Evolutionary conservation across 768 basidiomycete species (phyloP).

Genomic region (Leucocoprinus leucothites): DNA sequence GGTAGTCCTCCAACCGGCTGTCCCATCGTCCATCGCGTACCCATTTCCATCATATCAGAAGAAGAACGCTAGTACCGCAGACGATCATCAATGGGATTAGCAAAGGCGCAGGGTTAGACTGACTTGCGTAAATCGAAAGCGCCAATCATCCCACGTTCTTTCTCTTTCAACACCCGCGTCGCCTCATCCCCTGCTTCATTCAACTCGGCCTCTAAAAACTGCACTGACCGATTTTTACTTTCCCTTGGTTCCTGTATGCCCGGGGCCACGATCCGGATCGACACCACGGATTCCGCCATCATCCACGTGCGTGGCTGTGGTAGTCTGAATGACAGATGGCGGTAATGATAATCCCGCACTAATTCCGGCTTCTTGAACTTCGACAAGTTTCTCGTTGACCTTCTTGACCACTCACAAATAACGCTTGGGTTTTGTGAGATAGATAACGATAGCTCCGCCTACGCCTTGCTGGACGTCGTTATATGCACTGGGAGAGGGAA

Average conservation of each 20-base stretch:
- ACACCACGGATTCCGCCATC: background rate
- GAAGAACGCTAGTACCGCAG: background rate
- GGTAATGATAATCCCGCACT: slow-evolving; percentile 59
- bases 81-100: background rate
- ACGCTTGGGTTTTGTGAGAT: slow-evolving; percentile 84
- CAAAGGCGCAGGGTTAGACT: slow-evolving; percentile 28
- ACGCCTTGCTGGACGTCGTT: background rate
- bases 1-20: slow-evolving; percentile 72
- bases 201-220: slow-evolving; percentile 63
- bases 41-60: slow-evolving; percentile 31
- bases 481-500: background rate
- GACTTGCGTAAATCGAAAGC: slow-evolving; percentile 86
- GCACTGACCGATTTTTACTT: slow-evolving; percentile 43
- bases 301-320: slow-evolving; percentile 1
- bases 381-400: slow-evolving; percentile 69
- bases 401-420: slow-evolving; percentile 86
- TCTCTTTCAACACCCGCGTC: slow-evolving; percentile 61
- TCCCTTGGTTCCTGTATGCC: background rate
- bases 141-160: slow-evolving; percentile 86
- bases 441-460: slow-evolving; percentile 82
- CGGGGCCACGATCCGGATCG: background rate
- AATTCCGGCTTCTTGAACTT: slow-evolving; percentile 78
- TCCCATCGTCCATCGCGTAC: slow-evolving; percentile 62
- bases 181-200: slow-evolving; percentile 76
- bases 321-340: slow-evolving; percentile 28